phyloP scores from a whole-genome alignment of 2,329 filamentous ascomycete genomes.

The Colletotrichum incanum region DNA sequence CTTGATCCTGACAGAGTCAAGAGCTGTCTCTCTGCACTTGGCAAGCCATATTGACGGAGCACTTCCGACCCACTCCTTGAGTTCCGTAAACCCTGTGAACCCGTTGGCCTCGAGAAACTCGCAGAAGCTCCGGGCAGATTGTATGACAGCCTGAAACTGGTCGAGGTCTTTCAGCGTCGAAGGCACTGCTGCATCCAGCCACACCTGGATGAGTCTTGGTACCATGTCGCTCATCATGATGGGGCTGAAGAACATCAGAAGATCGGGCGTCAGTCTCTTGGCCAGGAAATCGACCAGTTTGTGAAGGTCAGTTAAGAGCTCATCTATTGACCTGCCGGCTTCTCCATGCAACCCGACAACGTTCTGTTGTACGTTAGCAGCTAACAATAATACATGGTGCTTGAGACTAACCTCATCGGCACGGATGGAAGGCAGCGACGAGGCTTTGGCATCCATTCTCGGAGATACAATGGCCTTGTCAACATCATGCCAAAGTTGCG shows the following conservation, averaged over 20 bases:
- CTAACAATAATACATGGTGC: background rate
- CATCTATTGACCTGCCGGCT: slow-evolving; percentile 62
- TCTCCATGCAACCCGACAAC: slow-evolving; percentile 60
- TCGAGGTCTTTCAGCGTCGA: slow-evolving; percentile 79
- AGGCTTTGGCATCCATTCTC: slow-evolving; percentile 64
- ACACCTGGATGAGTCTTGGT: slow-evolving; percentile 77
- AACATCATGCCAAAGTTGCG: slow-evolving; percentile 74
- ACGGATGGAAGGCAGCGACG: slow-evolving; percentile 57
- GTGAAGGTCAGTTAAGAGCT: slow-evolving; percentile 69
- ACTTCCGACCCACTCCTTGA: slow-evolving; percentile 85
- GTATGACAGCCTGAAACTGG: slow-evolving; percentile 80
- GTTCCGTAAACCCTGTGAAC: slow-evolving; percentile 74
- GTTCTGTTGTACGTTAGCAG: slow-evolving; percentile 54
- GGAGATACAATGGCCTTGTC: slow-evolving; percentile 74
- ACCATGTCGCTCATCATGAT: slow-evolving; percentile 80
- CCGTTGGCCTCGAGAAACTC: slow-evolving; percentile 72
- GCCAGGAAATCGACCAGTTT: slow-evolving; percentile 68
- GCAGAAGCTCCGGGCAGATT: slow-evolving; percentile 76
- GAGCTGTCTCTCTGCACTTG: slow-evolving; percentile 84
- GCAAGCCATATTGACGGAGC: slow-evolving; percentile 89
- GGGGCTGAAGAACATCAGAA: slow-evolving; percentile 74
- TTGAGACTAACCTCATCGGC: slow-evolving; percentile 40
- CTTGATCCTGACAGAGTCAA: slow-evolving; percentile 81
- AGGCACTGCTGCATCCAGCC: slow-evolving; percentile 85
- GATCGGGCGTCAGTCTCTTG: slow-evolving; percentile 66